Evolutionary conservation across 805 yeast species (phyloP), one percentile per base, ranked within the genome.

Genomic region (Pichia membranifaciens): DNA sequence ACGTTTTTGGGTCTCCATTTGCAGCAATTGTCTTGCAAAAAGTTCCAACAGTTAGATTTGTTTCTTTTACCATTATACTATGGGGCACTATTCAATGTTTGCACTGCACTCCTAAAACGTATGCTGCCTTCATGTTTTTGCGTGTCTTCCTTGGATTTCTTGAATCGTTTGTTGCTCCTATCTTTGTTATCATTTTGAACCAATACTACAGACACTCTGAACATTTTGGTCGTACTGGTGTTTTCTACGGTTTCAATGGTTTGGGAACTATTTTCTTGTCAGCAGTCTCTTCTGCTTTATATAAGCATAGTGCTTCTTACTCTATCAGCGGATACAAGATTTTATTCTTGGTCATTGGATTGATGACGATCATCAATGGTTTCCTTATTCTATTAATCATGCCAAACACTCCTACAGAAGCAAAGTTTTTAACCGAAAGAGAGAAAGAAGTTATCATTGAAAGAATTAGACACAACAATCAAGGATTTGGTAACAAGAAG

Each of bases 391-490:
- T 57, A 44, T 62, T 68, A 47, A 41, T 68, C 20, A 78, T 74
- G 52, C 84, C 84, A 31, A 68, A 73, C 53, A 74, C 74, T 53
- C 83, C 84, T 18, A 58, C 77, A 0, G 66, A 64, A 44, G 76
- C 78, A 10, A 65, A 57, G 51, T 73, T 73, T 53, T 64, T 79
- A 46, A 48, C 71, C 3, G 58, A 57, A 31, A 64, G 51, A 10
- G 58, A 54, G 47, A 75, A 70, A 53, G 51, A 59, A 39, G 66
- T 71, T 68, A 60, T 71, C 51, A 72, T 74, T 50, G 54, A 70
- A 60, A 57, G 69, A 60, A 65, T 59, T 48, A 70, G 64, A 51
- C 58, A 20, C 60, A 50, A 45, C 60, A 62, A 21, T 49, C 72
- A 9, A 65, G 52, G 52, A 38, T 49, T 67, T 49, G 75, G 72